A percentile compares a stretch with the other conserved stretches of the same genome.
phyloP scores from a whole-genome alignment of 306 rosid genomes.

The Malus asiatica region DNA sequence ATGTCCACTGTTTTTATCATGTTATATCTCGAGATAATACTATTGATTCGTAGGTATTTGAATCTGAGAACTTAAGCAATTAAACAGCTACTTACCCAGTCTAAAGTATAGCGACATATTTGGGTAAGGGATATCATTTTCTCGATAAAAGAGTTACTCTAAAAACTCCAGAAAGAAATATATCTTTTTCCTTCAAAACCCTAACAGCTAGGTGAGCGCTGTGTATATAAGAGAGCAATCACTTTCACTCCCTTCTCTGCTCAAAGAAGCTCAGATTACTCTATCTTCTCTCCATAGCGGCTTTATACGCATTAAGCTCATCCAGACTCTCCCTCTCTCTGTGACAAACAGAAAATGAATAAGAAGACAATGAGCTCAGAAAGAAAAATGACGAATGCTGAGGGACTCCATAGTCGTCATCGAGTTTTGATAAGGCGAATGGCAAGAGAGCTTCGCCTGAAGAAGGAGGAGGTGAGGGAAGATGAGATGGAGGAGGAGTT shows the following conservation, averaged over 20 bases:
- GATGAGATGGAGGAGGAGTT: neutral
- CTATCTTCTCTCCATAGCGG: neutral
- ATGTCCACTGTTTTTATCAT: neutral
- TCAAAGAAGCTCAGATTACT: neutral
- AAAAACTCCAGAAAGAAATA: neutral
- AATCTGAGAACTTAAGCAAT: neutral
- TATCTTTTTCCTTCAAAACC: neutral
- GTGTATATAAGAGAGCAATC: neutral
- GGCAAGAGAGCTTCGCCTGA: neutral
- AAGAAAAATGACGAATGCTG: neutral
- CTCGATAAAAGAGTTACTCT: neutral
- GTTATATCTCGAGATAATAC: neutral
- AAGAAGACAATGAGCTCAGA: neutral
- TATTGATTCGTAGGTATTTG: neutral
- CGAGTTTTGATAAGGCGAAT: neutral
- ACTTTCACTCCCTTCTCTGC: neutral
- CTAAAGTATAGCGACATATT: neutral
- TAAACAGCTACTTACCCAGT: neutral
- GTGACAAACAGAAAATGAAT: neutral
- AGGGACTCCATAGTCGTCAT: neutral
- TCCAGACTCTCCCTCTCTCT: neutral
- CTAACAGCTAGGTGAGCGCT: neutral
- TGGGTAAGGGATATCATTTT: too few relatives aligned
- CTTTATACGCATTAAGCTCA: neutral
- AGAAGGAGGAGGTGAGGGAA: neutral